Base-by-base conservation (phyloP, 2,329 filamentous ascomycete species). In the Fusarium foetens region DNA sequence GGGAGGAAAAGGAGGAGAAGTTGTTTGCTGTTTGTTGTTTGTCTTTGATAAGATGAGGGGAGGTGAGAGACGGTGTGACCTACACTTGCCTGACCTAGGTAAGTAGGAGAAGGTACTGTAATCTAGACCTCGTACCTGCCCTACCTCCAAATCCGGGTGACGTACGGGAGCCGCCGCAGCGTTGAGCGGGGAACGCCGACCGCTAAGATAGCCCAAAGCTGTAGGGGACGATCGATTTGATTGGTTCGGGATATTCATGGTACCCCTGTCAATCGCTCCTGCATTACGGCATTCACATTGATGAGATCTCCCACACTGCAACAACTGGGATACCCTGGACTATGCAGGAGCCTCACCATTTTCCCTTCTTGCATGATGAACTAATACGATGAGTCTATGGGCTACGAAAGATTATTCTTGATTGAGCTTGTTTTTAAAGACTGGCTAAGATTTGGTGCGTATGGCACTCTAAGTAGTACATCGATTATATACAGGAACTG, bases 111-210 rank as follows among this genome's bases (percentile, higher is more conserved):
- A 46, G 59, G 38, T 27, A 25, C 25, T 25, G 25, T 25, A 54
- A 42, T 42, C 52, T 29, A 63, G 62, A 39, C 58, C 23, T 53
- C 21, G 55, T 36, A 36, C 39, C 57, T 57, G 52, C 38, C 63
- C 55, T 61, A 33, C 58, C 57, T 62, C 69, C 66, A 36, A 66
- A 69, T 65, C 68, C 68, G 48, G 65, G 60, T 72, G 58, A 63
- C 55, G 54, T 49, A 66, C 74, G 72, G 74, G 63, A 74, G 74
- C 68, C 74, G 73, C 74, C 74, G 63, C 33, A 42, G 51, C 39
- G 69, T 71, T 61, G 52, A 71, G 73, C 75, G 75, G 73, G 75
- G 75, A 63, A 71, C 60, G 58, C 75, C 75, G 75, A 68, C 46
- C 57, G 38, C 63, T 52, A 54, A 58, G 39, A 48, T 68, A 76